phyloP scores from a whole-genome alignment of 192 early-diverging fungal species.

The Entomortierella parvispora region DNA sequence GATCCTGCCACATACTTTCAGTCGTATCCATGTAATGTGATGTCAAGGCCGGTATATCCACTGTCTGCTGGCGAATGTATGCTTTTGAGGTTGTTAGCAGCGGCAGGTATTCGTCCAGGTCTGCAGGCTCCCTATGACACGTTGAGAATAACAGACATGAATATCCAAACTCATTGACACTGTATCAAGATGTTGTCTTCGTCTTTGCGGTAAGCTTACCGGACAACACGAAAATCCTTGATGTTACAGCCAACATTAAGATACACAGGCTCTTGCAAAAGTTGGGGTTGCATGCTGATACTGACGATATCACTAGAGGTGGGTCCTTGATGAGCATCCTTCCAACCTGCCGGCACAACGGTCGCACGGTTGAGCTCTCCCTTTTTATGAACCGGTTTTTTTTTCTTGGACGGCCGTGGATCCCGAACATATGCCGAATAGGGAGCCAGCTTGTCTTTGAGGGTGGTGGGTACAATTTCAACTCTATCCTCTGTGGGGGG shows the following conservation, averaged over 20 bases:
- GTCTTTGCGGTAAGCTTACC: slow-evolving; percentile 13
- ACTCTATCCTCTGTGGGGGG: too few relatives aligned
- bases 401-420: neutral
- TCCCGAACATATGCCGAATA: neutral
- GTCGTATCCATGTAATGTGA: slow-evolving; percentile 15
- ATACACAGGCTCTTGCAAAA: slow-evolving; percentile 12
- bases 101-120: slow-evolving; percentile 44
- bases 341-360: slow-evolving; percentile 13
- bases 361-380: slow-evolving; percentile 17
- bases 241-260: slow-evolving; percentile 12
- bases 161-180: too few relatives aligned
- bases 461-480: neutral
- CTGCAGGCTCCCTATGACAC: slow-evolving; percentile 15
- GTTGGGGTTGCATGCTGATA: slow-evolving; percentile 34
- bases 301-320: slow-evolving; percentile 19
- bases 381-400: slow-evolving; percentile 13
- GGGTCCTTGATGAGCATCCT: slow-evolving; percentile 22
- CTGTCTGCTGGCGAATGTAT: slow-evolving; percentile 2
- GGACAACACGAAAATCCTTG: slow-evolving; percentile 26
- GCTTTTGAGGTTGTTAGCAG: slow-evolving; percentile 9
- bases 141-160: neutral
- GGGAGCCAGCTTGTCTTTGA: slow-evolving; percentile 7
- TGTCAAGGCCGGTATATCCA: slow-evolving; percentile 23
- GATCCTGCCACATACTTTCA: slow-evolving; percentile 20
- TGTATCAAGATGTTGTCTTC: neutral